Base-by-base conservation (phyloP, 164 flowering plant genomes). In the Vitis cinerea region DNA sequence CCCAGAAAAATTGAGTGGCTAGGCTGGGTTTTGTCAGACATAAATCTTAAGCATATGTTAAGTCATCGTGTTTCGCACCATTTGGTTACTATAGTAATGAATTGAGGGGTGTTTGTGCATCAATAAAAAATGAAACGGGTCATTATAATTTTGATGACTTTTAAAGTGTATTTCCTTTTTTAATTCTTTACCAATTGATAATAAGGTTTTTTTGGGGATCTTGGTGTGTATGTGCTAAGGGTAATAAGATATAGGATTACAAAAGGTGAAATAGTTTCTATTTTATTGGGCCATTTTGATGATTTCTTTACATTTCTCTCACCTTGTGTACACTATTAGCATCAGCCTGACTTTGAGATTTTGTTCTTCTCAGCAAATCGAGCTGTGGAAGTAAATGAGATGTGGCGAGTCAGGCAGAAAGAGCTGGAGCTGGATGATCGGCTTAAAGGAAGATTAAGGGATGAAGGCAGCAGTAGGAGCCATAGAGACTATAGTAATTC, bases 381-480 rank as follows among this genome's bases (percentile, higher is more conserved):
- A 79, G 85, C 84, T 75, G 94, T 81, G 64, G 99, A 95, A 81
- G 86, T 91, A 17, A 87, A 84, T 81, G 97, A 95, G 81, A 90
- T 95, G 98, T 93, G 99, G 99, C 79, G 84, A 53, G 64, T 76
- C 9, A 85, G 94, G 65, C 83, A 87, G 72, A 95, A 90, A 71
- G 98, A 95, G 80, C 60, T 74, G 47, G 93, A 91, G 77, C 75
- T 95, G 74, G 90, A 90, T 72, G 79, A 83, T 65, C 81, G 81
- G 77, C 68, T 80, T 30, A 85, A 57, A 63, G 71, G 83, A 23
- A 81, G 72, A 71, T 70, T 73, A 10, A 81, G 76, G 71, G 82
- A 77, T 54, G 70, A 66, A 59, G 71, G 74, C 50, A 72, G 80
- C 10, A 57, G 63, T 51, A 80, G 73, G 64, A 76, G 64, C 57